A percentile compares a stretch with the other conserved stretches of the same genome.
These are phyloP conservation scores for Colletotrichum coccodes DNA, from an alignment of 2,329 filamentous ascomycete species.

Conservation along the genomic window DNA sequence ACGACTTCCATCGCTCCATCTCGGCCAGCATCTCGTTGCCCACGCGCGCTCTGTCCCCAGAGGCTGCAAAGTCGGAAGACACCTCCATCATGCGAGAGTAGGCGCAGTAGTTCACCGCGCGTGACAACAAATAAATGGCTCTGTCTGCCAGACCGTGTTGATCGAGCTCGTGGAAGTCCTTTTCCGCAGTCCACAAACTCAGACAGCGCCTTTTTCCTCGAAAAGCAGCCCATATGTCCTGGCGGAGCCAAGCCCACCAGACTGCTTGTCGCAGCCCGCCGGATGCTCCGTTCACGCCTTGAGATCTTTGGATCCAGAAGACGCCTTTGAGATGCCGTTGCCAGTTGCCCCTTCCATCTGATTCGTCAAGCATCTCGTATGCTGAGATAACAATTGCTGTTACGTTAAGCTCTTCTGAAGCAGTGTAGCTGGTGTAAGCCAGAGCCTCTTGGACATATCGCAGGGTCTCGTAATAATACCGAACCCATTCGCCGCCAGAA, in stretches of 20 bases:
- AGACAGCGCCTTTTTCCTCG: slow-evolving; percentile 65
- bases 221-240: slow-evolving; percentile 74
- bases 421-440: slow-evolving; percentile 66
- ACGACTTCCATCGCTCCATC: slow-evolving; percentile 44
- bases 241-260: slow-evolving; percentile 75
- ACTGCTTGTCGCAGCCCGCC: slow-evolving; percentile 66
- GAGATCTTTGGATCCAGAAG: slow-evolving; percentile 73
- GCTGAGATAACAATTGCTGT: slow-evolving; percentile 70
- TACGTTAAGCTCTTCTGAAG: slow-evolving; percentile 66
- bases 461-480: slow-evolving; percentile 72
- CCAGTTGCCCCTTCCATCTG: slow-evolving; percentile 63
- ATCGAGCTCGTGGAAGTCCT: slow-evolving; percentile 56
- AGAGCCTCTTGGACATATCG: slow-evolving; percentile 70
- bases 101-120: slow-evolving; percentile 68
- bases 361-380: slow-evolving; percentile 74
- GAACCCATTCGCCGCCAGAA: slow-evolving; percentile 44
- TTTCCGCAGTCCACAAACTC: slow-evolving; percentile 67
- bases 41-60: slow-evolving; percentile 28
- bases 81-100: slow-evolving; percentile 41
- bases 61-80: slow-evolving; percentile 20
- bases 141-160: slow-evolving; percentile 63
- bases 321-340: slow-evolving; percentile 71
- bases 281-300: slow-evolving; percentile 68
- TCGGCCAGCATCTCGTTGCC: slow-evolving; percentile 38
- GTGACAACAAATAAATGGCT: slow-evolving; percentile 64